Evolutionary conservation across 345 rosid genomes (phyloP).

Genomic region (Nephelium lappaceum): DNA sequence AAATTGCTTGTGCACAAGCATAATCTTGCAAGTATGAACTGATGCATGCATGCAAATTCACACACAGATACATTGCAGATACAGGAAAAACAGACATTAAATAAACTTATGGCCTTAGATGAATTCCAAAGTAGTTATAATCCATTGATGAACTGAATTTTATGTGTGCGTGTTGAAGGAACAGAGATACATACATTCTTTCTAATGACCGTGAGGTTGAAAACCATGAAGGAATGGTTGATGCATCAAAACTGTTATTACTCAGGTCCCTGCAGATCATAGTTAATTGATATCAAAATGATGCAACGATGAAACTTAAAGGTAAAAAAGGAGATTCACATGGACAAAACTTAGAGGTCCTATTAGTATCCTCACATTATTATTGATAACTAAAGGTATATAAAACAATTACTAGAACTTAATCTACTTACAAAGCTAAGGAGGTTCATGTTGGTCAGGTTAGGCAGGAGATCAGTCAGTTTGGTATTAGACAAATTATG

Average conservation of each 20-base stretch:
- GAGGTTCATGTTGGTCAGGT: slow-evolving; percentile 46
- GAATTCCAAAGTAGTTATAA: background rate
- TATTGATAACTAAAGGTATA: background rate
- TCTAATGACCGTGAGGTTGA: slow-evolving; percentile 47
- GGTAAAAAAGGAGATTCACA: no score
- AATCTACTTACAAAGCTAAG: slow-evolving; percentile 63
- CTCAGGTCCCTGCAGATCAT: slow-evolving; percentile 72
- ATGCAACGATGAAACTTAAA: no score
- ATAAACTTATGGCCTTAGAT: background rate
- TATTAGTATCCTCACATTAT: no score
- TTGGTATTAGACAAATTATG: slow-evolving; percentile 72
- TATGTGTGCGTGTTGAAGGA: background rate
- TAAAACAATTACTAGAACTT: background rate
- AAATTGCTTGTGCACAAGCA: no score
- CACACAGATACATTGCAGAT: no score
- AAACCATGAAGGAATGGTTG: slow-evolving; percentile 67
- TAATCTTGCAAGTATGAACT: no score
- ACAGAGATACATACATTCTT: slow-evolving; percentile 61
- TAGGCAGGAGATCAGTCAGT: slow-evolving; percentile 59
- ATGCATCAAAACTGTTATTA: slow-evolving; percentile 59
- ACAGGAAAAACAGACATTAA: no score
- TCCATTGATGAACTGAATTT: background rate
- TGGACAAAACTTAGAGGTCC: no score
- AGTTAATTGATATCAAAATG: no score
- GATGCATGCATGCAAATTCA: no score